Conservation (phyloP, 2,329 filamentous ascomycete genomes). For the Delphinella strobiligena region DNA sequence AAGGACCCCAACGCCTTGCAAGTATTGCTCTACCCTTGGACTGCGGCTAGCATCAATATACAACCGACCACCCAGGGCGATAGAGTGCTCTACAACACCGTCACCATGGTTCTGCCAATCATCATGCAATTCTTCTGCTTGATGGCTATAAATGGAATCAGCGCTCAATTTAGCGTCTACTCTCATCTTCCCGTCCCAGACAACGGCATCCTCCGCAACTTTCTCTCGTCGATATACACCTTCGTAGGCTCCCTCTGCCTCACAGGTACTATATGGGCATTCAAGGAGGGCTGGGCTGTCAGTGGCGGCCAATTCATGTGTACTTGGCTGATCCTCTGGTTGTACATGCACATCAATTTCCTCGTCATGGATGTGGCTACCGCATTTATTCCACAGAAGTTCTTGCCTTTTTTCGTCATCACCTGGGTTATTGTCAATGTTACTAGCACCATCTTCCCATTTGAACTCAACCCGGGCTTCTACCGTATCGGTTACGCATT, state of each 20-base stretch:
- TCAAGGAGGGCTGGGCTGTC: slow-evolving; percentile 29
- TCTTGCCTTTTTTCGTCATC: slow-evolving; percentile 33
- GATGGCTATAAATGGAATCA: slow-evolving; percentile 33
- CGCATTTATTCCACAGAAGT: slow-evolving; percentile 26
- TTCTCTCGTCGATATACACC: slow-evolving; percentile 26
- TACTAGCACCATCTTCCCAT: slow-evolving; percentile 29
- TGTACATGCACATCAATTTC: slow-evolving; percentile 34
- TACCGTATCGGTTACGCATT: slow-evolving; percentile 29
- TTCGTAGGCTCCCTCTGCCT: slow-evolving; percentile 29
- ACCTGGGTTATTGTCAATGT: slow-evolving; percentile 35
- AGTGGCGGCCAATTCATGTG: slow-evolving; percentile 28
- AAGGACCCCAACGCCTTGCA: slow-evolving; percentile 22
- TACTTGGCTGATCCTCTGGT: slow-evolving; percentile 33
- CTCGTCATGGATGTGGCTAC: slow-evolving; percentile 33
- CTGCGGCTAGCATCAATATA: slow-evolving; percentile 24
- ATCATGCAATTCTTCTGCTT: slow-evolving; percentile 39
- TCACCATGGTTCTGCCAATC: slow-evolving; percentile 33
- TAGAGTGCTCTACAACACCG: slow-evolving; percentile 33
- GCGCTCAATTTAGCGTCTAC: slow-evolving; percentile 26
- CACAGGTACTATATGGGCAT: slow-evolving; percentile 33
- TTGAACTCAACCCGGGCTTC: slow-evolving; percentile 31
- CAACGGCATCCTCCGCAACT: slow-evolving; percentile 23
- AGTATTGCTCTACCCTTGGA: slow-evolving; percentile 28
- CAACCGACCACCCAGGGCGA: slow-evolving; percentile 30
- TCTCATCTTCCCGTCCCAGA: slow-evolving; percentile 17